phyloP scores from a whole-genome alignment of 1,284 basidiomycete species.

The Apiotrichum akiyoshidainum region DNA sequence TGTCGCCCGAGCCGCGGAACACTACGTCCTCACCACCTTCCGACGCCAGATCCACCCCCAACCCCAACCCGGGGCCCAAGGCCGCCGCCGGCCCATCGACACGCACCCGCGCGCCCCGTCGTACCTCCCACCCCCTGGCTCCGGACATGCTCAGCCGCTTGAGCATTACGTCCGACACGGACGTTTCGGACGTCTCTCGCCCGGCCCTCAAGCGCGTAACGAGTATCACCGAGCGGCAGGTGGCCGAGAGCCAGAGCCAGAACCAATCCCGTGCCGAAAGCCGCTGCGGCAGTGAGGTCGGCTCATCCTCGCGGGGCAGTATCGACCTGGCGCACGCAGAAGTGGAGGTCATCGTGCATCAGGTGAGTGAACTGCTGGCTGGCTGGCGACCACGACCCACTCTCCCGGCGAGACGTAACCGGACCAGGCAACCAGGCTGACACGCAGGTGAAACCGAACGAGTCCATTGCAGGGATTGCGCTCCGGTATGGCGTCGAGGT shows the following conservation, averaged over 20 bases:
- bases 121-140: slow-evolving; percentile 16
- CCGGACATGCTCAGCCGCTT: neutral
- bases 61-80: neutral
- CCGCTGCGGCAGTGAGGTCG: slow-evolving; percentile 25
- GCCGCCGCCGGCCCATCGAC: neutral
- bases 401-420: no score
- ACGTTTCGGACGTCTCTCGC: slow-evolving; percentile 27
- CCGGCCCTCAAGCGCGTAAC: slow-evolving; percentile 40
- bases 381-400: neutral
- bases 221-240: slow-evolving; percentile 43
- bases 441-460: slow-evolving; percentile 61
- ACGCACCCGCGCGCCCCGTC: neutral
- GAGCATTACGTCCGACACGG: slow-evolving; percentile 2
- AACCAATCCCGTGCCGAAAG: slow-evolving; percentile 2
- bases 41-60: neutral
- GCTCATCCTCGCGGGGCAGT: slow-evolving; percentile 32
- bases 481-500: slow-evolving; percentile 80
- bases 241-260: slow-evolving; percentile 33
- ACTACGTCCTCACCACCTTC: neutral
- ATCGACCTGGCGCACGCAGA: slow-evolving; percentile 26
- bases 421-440: neutral
- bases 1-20: neutral
- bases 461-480: slow-evolving; percentile 78
- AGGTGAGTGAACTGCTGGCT: slow-evolving; percentile 29
- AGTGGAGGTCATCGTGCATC: slow-evolving; percentile 53